These are phyloP conservation scores for Cruciata laevipes DNA, from an alignment of 257 asterid genomes.

Conservation along the genomic window DNA sequence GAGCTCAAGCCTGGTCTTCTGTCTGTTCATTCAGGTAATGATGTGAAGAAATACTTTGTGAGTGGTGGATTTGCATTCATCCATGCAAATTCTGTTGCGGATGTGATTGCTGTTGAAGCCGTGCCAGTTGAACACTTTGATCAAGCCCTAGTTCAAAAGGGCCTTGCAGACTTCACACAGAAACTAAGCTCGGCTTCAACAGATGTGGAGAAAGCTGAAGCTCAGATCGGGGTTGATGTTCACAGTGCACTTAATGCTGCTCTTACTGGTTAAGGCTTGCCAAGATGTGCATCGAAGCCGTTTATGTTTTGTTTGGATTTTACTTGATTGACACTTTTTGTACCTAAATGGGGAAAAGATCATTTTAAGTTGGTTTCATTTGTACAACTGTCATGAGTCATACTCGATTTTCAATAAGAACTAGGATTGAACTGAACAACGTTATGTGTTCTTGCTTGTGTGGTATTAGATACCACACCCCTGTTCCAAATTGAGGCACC, in stretches of 20 bases:
- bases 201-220: conserved; percentile 81
- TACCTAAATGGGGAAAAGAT: conserved; percentile 9
- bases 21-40: conserved; percentile 74
- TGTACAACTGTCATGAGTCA: conserved; percentile 10
- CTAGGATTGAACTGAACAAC: conserved; percentile 13
- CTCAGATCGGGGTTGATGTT: conserved; percentile 75
- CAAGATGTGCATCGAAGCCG: neutral
- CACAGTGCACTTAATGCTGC: conserved; percentile 87
- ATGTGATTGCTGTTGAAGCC: conserved; percentile 70
- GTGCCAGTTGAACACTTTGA: conserved; percentile 63
- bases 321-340: conserved; percentile 10
- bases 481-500: neutral
- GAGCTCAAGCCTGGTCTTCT: conserved; percentile 74
- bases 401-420: conserved; percentile 12
- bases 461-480: neutral
- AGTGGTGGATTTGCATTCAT: conserved; percentile 77
- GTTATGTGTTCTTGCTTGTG: neutral
- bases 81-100: conserved; percentile 70
- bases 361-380: conserved; percentile 3
- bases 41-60: conserved; percentile 55
- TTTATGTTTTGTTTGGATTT: neutral
- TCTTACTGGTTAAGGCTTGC: conserved; percentile 45
- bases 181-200: conserved; percentile 68
- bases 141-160: conserved; percentile 55
- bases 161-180: conserved; percentile 64